Percentiles rank a stretch among this genome's conserved stretches.
Conservation (phyloP, 768 basidiomycete genomes). For the Leucocoprinus sp. region DNA sequence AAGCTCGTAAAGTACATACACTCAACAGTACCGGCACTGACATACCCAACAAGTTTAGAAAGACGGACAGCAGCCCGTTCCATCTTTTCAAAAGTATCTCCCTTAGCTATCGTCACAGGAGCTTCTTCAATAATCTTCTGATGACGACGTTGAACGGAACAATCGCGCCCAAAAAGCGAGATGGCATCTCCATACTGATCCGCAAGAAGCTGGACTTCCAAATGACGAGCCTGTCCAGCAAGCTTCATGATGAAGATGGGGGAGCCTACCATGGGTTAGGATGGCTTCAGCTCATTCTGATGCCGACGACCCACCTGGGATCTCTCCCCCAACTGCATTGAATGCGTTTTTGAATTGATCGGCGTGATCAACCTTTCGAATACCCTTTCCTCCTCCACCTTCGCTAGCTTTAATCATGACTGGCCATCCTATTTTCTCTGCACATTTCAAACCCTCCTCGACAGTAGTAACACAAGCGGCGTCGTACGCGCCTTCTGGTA, state of each 20-base stretch:
- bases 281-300: conserved; percentile 11
- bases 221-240: conserved; percentile 92
- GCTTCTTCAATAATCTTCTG: conserved; percentile 99
- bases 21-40: conserved; percentile 97
- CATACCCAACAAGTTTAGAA: conserved; percentile 98
- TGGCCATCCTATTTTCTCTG: conserved; percentile 89
- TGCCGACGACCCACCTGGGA: conserved; percentile 62
- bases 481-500: conserved; percentile 84
- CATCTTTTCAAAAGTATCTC: conserved; percentile 92
- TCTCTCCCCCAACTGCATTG: conserved; percentile 90
- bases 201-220: conserved; percentile 96
- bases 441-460: conserved; percentile 77
- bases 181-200: conserved; percentile 99
- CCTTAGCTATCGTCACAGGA: conserved; percentile 93
- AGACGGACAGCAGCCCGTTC: conserved; percentile 98
- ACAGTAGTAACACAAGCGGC: conserved; percentile 84
- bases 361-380: conserved; percentile 82
- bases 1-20: conserved; percentile 48
- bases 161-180: conserved; percentile 97
- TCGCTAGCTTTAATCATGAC: conserved; percentile 99
- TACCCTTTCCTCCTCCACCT: conserved; percentile 98
- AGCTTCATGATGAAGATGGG: conserved; percentile 99
- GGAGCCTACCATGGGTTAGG: conserved; percentile 49
- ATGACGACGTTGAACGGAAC: conserved; percentile 97
- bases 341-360: conserved; percentile 93